Percentiles rank a stretch among this genome's conserved stretches.
Conservation (phyloP, 768 basidiomycete genomes). For the Hericium rajendrae region DNA sequence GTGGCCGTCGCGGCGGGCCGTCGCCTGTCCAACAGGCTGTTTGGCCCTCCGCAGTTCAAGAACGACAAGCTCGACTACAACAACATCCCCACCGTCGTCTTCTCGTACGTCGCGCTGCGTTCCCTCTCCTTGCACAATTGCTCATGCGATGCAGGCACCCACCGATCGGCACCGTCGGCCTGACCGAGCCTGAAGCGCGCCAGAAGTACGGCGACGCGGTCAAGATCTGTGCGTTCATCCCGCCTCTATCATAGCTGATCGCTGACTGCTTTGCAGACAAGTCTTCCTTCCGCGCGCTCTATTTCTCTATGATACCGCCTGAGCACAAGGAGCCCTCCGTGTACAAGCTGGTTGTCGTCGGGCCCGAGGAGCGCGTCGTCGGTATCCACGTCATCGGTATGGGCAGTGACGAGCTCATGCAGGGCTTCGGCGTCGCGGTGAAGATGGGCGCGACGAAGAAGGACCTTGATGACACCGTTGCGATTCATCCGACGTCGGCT, state of each 20-base stretch:
- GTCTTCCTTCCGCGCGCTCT: conserved; percentile 72
- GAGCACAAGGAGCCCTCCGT: conserved; percentile 91
- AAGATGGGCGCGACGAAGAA: conserved; percentile 90
- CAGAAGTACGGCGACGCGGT: conserved; percentile 81
- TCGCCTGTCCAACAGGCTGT: conserved; percentile 80
- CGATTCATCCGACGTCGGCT: conserved; percentile 83
- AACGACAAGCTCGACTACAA: conserved; percentile 81
- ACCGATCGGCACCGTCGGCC: conserved; percentile 88
- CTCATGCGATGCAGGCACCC: conserved; percentile 57
- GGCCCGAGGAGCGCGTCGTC: conserved; percentile 91
- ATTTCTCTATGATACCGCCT: conserved; percentile 86
- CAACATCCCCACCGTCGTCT: conserved; percentile 91
- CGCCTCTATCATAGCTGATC: not conserved
- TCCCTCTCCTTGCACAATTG: not conserved
- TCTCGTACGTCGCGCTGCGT: conserved; percentile 58
- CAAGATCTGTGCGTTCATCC: conserved; percentile 71
- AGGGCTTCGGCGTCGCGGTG: conserved; percentile 95
- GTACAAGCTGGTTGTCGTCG: conserved; percentile 84
- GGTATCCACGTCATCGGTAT: conserved; percentile 88
- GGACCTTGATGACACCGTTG: conserved; percentile 82
- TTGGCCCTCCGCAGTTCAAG: conserved; percentile 80
- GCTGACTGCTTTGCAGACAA: conserved; percentile 43
- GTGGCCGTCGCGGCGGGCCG: conserved; percentile 97
- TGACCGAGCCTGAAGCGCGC: conserved; percentile 87
- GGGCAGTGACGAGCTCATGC: conserved; percentile 90